A percentile compares a stretch with the other conserved stretches of the same genome.
These are phyloP conservation scores for Austroboletus olivaceoglutinosus DNA, from an alignment of 1,284 basidiomycete genomes.

Conservation along the genomic window DNA sequence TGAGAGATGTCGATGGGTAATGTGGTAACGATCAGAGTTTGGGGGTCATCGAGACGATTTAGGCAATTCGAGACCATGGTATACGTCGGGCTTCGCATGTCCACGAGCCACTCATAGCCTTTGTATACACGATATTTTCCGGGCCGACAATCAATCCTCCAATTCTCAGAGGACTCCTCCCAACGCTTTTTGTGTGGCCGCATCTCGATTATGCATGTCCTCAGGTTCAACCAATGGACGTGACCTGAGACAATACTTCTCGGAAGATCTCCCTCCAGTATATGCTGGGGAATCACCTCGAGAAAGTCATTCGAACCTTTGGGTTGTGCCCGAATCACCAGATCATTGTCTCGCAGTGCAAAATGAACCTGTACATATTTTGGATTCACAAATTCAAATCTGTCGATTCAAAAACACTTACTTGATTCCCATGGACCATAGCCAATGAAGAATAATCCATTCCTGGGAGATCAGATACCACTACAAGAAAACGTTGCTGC, in stretches of 20 bases:
- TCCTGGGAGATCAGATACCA: slow-evolving; percentile 33
- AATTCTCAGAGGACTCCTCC: slow-evolving; percentile 9
- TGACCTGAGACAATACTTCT: too few species aligned
- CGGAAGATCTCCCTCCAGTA: too few species aligned
- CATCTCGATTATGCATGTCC: slow-evolving; percentile 32
- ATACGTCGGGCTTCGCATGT: slow-evolving; percentile 31
- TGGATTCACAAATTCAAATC: too few species aligned
- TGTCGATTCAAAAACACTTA: too few species aligned
- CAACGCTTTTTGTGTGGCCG: slow-evolving; percentile 28
- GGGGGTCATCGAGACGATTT: background rate
- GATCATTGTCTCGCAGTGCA: too few species aligned
- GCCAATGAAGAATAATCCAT: slow-evolving; percentile 37
- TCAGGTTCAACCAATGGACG: slow-evolving; percentile 39
- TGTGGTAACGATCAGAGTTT: too few species aligned
- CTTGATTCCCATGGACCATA: too few species aligned
- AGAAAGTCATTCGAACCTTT: too few species aligned
- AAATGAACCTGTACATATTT: too few species aligned
- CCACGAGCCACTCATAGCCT: slow-evolving; percentile 19
- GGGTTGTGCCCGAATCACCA: too few species aligned
- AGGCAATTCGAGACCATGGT: slow-evolving; percentile 28
- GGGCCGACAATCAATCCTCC: slow-evolving; percentile 2
- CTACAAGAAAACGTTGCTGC: slow-evolving; percentile 38
- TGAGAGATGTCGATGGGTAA: background rate
- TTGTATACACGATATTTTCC: slow-evolving; percentile 5
- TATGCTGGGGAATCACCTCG: too few species aligned